These are phyloP conservation scores for Paecilomyces variotii DNA, from an alignment of 2,329 filamentous ascomycete genomes.

Conservation along the genomic window DNA sequence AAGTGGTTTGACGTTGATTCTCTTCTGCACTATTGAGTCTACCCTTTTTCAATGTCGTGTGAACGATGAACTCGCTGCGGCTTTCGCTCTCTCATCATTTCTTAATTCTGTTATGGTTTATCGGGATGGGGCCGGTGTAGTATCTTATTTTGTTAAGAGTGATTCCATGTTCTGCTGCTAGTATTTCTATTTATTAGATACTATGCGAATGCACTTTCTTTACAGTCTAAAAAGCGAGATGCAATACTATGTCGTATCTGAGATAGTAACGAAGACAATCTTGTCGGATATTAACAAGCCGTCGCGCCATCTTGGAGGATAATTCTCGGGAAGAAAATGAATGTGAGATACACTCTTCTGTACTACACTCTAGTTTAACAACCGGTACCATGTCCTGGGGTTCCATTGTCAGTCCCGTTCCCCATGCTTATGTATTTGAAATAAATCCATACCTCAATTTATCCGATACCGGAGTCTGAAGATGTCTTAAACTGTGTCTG, in stretches of 20 bases:
- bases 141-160: background rate
- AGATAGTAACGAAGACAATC: too few relatives aligned
- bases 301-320: too few relatives aligned
- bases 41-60: background rate
- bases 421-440: background rate
- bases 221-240: background rate
- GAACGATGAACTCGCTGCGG: background rate
- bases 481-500: background rate
- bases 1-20: background rate
- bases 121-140: background rate
- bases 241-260: too few relatives aligned
- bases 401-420: background rate
- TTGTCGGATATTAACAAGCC: background rate
- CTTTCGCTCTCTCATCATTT: background rate
- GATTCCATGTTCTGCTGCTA: background rate
- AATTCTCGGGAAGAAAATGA: background rate
- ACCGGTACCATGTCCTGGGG: background rate
- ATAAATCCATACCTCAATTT: background rate
- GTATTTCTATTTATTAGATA: background rate
- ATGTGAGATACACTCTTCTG: background rate
- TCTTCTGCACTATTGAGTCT: background rate
- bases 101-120: background rate
- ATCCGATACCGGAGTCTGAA: background rate
- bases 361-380: background rate
- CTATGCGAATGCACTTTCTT: background rate